A percentile compares a stretch with the other conserved stretches of the same genome.
Evolutionary conservation across 176 grass and related monocot species (phyloP).

Genomic region (Oryza rufipogon): DNA sequence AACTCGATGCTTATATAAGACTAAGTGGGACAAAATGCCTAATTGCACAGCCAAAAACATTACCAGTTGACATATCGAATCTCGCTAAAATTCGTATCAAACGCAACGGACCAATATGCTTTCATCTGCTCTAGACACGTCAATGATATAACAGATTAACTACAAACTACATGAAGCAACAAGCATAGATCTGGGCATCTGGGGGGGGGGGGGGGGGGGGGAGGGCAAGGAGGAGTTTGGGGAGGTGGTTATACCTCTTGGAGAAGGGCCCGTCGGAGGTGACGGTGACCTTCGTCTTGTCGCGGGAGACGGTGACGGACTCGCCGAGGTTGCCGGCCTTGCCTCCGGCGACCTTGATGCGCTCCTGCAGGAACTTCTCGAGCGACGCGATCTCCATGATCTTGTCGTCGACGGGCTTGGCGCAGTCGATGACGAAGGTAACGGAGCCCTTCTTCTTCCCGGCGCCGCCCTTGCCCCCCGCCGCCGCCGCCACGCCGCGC

Average conservation of each 20-base stretch:
- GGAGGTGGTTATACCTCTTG: slow-evolving; percentile 48
- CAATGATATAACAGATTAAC: not conserved
- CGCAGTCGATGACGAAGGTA: slow-evolving; percentile 81
- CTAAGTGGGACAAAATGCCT: not conserved
- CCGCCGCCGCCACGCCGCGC: slow-evolving; percentile 37
- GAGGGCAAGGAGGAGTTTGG: too few relatives aligned
- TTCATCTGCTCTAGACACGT: not conserved
- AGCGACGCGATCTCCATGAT: slow-evolving; percentile 97
- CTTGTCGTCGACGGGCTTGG: slow-evolving; percentile 93
- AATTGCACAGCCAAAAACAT: not conserved
- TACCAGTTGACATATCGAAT: too few relatives aligned
- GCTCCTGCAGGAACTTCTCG: slow-evolving; percentile 97
- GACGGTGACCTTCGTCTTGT: slow-evolving; percentile 88
- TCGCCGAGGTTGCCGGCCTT: slow-evolving; percentile 80
- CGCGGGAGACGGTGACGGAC: slow-evolving; percentile 67
- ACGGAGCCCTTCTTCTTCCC: slow-evolving; percentile 82
- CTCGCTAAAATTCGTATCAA: too few relatives aligned
- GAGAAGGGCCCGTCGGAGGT: slow-evolving; percentile 86
- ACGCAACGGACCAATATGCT: too few relatives aligned
- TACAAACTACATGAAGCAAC: not conserved
- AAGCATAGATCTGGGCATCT: slow-evolving; percentile 28
- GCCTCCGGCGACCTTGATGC: slow-evolving; percentile 82
- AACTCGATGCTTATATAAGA: too few relatives aligned
- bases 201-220: not conserved
- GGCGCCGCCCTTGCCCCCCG: slow-evolving; percentile 44